phyloP scores from a whole-genome alignment of 306 rosid genomes.

The Dalbergia oliveri region DNA sequence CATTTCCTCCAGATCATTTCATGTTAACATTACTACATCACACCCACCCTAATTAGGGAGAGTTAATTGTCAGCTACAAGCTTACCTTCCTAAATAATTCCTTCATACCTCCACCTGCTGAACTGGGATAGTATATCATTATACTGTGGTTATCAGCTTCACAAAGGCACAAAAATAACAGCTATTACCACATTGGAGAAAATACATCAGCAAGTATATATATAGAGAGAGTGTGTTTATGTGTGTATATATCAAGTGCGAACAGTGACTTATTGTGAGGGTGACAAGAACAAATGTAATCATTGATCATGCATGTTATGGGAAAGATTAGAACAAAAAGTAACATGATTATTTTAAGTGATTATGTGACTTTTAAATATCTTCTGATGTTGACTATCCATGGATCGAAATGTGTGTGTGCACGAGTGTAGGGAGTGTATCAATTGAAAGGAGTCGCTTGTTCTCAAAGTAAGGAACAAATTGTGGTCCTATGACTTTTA shows the following conservation, averaged over 20 bases:
- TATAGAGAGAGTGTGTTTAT: background rate
- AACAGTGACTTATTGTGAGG: background rate
- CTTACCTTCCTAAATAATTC: constrained; percentile 97
- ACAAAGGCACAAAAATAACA: constrained; percentile 50
- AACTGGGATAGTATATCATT: constrained; percentile 99
- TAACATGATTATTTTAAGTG: no score
- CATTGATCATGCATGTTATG: background rate
- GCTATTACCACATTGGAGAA: constrained; percentile 53
- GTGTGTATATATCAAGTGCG: no score
- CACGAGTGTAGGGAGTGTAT: no score
- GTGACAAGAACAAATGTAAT: background rate
- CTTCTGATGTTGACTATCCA: background rate
- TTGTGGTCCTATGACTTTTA: no score
- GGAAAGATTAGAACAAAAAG: background rate
- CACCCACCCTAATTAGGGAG: constrained; percentile 39
- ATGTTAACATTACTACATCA: constrained; percentile 31
- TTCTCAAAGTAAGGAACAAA: no score
- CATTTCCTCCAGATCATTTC: constrained; percentile 35
- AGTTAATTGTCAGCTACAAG: constrained; percentile 42
- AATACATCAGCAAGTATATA: constrained; percentile 37
- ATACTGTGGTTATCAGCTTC: constrained; percentile 97
- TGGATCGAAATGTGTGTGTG: no score
- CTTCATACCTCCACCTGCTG: constrained; percentile 99
- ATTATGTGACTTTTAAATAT: background rate
- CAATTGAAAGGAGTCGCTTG: no score